Evolutionary conservation across 1,284 basidiomycete genomes (phyloP).

Genomic region (Fistulina hepatica): DNA sequence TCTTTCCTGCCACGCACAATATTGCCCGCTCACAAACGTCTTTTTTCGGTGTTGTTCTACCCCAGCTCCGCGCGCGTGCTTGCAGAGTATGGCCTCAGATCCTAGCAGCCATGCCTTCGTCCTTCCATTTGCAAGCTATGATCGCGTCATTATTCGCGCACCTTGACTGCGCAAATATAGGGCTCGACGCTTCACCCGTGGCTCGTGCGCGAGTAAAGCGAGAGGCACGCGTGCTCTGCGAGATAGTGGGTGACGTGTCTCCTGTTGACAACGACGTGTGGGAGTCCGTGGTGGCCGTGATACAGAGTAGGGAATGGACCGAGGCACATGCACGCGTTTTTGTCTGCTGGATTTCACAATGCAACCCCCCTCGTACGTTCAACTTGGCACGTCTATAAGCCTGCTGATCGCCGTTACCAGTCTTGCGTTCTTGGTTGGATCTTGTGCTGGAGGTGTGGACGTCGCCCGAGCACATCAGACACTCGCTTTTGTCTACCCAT

Average conservation of each 20-base stretch:
- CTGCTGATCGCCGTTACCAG: constrained; percentile 23
- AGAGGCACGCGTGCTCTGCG: constrained; percentile 37
- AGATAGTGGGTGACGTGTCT: constrained; percentile 37
- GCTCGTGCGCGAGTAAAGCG: constrained; percentile 37
- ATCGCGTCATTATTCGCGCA: constrained; percentile 47
- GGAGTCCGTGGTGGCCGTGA: constrained; percentile 38
- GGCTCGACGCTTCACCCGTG: constrained; percentile 22
- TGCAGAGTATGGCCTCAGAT: constrained; percentile 49
- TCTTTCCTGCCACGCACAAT: constrained; percentile 43
- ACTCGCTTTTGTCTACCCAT: constrained; percentile 60
- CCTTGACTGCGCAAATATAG: constrained; percentile 23
- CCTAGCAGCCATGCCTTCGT: constrained; percentile 39
- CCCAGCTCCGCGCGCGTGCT: constrained; percentile 34
- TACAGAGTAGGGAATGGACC: constrained; percentile 46
- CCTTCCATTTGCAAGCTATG: constrained; percentile 42
- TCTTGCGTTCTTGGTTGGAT: constrained; percentile 36
- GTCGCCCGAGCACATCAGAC: constrained; percentile 55
- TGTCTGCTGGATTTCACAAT: constrained; percentile 50
- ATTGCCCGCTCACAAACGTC: constrained; percentile 45
- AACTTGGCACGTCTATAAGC: constrained; percentile 2
- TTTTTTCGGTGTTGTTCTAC: constrained; percentile 46
- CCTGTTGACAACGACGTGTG: constrained; percentile 39
- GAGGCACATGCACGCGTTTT: constrained; percentile 50
- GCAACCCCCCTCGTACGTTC: constrained; percentile 30
- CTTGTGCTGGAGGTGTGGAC: constrained; percentile 52